These are phyloP conservation scores for Cynara cardunculus DNA, from an alignment of 129 eudicot species.

Conservation along the genomic window DNA sequence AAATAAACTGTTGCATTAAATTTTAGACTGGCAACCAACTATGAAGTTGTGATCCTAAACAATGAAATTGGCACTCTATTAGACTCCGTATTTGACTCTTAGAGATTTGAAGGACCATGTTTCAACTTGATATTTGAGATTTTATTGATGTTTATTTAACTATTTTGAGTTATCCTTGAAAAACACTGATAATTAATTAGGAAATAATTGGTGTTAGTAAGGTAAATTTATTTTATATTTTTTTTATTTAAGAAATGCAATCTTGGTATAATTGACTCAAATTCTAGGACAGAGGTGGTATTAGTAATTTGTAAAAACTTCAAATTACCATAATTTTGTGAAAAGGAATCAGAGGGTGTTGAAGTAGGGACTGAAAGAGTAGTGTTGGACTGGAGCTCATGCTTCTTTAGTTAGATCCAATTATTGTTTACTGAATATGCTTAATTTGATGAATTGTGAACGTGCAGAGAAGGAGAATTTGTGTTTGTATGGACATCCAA, in stretches of 20 bases:
- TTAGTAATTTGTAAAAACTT: neutral
- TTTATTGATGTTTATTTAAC: neutral
- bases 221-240: neutral
- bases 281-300: neutral
- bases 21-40: neutral
- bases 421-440: neutral
- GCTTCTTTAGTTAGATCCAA: neutral
- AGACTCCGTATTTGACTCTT: neutral
- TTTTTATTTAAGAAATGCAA: neutral
- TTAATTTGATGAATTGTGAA: neutral
- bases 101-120: neutral
- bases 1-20: conserved; percentile 9
- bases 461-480: conserved; percentile 56
- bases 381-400: neutral
- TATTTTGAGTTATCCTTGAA: neutral
- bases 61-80: neutral
- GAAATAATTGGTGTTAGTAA: neutral
- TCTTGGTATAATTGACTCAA: neutral
- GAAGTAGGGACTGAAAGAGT: neutral
- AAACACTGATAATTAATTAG: neutral
- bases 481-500: conserved; percentile 71
- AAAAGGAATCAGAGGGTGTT: neutral
- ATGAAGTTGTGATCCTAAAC: neutral
- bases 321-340: neutral
- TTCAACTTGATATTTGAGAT: neutral